Base-by-base conservation (phyloP, 164 flowering plant species). In the Pachysandra terminalis region DNA sequence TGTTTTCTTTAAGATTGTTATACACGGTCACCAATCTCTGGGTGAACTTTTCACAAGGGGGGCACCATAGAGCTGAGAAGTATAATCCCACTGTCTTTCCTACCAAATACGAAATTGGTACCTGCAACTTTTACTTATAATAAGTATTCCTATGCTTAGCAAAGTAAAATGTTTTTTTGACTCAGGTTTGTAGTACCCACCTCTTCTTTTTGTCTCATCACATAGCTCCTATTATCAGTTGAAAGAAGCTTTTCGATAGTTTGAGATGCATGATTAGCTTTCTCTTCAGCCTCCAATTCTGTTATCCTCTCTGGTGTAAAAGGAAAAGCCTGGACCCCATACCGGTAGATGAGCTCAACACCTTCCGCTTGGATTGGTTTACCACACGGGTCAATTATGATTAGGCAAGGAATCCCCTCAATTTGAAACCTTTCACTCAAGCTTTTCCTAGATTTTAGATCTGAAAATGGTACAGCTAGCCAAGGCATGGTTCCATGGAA, bases 11-110 rank as follows among this genome's bases (percentile, higher is more conserved):
- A 19, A 87, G 80, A 61, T 80, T 84, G 14, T 73, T 69, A 79
- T 91, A 86, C 66, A 83, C 78, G 56, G 89, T 75, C 21, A 78
- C 75, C 56, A 91, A 73, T 77, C 76, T 88, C 23, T 88, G 82
- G 16, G 89, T 82, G 82, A 91, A 88, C 54, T 87, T 81, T 17
- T 54, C 70, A 15, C 88, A 75, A 10, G 96, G 97, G 9, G 75
- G 62, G 71, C 97, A 87, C 93, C 93, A 86, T 48, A 77, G 78
- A 24, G 92, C 93, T 1, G 91, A 85, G 81, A 89, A 91, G 73
- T 82, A 89, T 27, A 91, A 81, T 8, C 93, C 97, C 19, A 90
- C 63, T 9, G 92, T 90, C 73, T 87, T 89, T n/a, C 97, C 93
- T 12, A 71, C 75, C 69, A 91, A 75, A 8, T 83, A 80, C 68